A percentile compares a stretch with the other conserved stretches of the same genome.
phyloP scores from a whole-genome alignment of 257 asterid species.

The Rhazya stricta region DNA sequence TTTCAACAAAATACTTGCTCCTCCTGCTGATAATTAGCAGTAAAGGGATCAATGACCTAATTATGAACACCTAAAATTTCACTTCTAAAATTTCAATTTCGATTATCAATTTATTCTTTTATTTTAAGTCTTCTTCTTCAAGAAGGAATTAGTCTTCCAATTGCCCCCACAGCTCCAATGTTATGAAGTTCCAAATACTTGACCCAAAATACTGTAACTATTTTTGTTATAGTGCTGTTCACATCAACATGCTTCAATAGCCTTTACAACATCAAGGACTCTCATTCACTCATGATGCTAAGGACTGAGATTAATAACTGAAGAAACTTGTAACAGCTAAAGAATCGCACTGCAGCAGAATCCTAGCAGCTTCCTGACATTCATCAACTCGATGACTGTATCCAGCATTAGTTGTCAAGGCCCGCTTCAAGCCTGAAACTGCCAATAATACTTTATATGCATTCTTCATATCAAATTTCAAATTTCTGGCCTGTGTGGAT shows the following conservation, averaged over 20 bases:
- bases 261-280: too few species aligned
- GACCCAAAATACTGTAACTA: background rate
- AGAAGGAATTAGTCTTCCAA: background rate
- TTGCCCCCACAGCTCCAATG: background rate
- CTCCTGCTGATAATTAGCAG: too few species aligned
- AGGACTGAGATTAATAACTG: background rate
- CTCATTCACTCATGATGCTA: background rate
- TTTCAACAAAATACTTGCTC: too few species aligned
- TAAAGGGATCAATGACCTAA: background rate
- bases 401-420: constrained; percentile 79
- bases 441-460: constrained; percentile 77
- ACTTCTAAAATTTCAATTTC: background rate
- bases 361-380: constrained; percentile 82
- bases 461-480: constrained; percentile 28
- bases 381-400: constrained; percentile 82
- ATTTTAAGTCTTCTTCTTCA: background rate
- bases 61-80: too few species aligned
- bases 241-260: too few species aligned
- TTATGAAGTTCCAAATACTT: background rate
- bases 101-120: background rate
- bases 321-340: background rate
- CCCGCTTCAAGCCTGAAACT: constrained; percentile 88
- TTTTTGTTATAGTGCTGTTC: too few species aligned
- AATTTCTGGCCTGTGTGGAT: constrained; percentile 25
- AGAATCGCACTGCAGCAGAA: constrained; percentile 62